Conservation (phyloP, 2,329 filamentous ascomycete genomes). For the Colletotrichum australisinense region DNA sequence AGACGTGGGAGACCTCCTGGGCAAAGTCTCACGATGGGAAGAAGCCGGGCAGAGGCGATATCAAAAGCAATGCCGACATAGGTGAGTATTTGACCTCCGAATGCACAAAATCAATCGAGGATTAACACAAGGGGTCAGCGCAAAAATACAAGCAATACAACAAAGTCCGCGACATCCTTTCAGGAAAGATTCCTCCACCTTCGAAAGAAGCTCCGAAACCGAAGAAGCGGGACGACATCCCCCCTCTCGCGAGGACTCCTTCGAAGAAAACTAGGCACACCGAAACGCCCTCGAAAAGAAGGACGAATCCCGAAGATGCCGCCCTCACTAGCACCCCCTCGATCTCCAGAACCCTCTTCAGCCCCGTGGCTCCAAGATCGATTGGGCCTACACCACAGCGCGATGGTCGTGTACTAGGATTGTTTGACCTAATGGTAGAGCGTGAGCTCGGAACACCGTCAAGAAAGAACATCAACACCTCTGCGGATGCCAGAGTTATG, state of each 20-base stretch:
- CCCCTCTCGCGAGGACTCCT: conserved; percentile 55
- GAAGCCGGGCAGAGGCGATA: conserved; percentile 80
- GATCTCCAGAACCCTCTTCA: conserved; percentile 69
- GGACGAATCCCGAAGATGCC: conserved; percentile 46
- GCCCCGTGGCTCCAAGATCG: conserved; percentile 66
- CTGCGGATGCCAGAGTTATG: conserved; percentile 39
- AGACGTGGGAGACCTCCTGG: conserved; percentile 80
- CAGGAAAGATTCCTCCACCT: conserved; percentile 61
- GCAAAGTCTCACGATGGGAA: conserved; percentile 69
- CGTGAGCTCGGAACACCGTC: conserved; percentile 62
- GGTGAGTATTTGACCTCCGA: conserved; percentile 56
- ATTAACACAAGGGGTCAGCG: conserved; percentile 53
- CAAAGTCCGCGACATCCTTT: conserved; percentile 69
- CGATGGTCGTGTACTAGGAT: conserved; percentile 79
- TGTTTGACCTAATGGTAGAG: conserved; percentile 77
- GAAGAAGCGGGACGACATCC: conserved; percentile 56
- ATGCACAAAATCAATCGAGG: not conserved
- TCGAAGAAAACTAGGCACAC: conserved; percentile 61
- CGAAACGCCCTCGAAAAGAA: conserved; percentile 59
- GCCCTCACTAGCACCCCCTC: conserved; percentile 67
- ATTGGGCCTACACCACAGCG: conserved; percentile 85
- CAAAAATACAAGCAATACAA: conserved; percentile 84
- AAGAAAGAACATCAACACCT: conserved; percentile 51
- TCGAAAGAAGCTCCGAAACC: conserved; percentile 49
- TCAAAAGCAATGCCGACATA: conserved; percentile 78